These are phyloP conservation scores for Aristolochia contorta DNA, from an alignment of 164 flowering plant species.

Conservation along the genomic window DNA sequence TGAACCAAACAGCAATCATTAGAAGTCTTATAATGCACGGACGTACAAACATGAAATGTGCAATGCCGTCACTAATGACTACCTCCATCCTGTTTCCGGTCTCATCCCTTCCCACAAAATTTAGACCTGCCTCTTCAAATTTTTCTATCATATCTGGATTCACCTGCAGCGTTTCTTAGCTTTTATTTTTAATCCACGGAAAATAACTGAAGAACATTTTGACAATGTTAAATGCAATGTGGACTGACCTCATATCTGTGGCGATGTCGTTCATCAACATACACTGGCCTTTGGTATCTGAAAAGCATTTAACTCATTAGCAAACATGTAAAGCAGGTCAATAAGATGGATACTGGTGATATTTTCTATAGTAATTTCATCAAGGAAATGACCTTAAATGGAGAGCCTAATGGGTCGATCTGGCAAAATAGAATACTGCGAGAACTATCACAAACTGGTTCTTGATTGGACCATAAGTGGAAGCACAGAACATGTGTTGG, in stretches of 20 bases:
- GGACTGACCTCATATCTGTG: slow-evolving; percentile 85
- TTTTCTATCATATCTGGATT: slow-evolving; percentile 59
- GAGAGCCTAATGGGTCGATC: no score
- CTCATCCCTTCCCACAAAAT: slow-evolving; percentile 94
- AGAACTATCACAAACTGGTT: no score
- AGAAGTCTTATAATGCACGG: not conserved
- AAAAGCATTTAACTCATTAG: not conserved
- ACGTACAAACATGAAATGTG: not conserved
- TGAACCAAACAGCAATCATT: slow-evolving; percentile 1
- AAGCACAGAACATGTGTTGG: not conserved
- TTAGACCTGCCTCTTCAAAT: slow-evolving; percentile 71
- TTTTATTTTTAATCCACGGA: not conserved
- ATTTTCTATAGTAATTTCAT: not conserved
- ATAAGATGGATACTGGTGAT: not conserved
- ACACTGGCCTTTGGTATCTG: slow-evolving; percentile 56
- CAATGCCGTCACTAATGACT: not conserved
- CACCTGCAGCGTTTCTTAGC: slow-evolving; percentile 40
- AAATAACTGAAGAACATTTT: not conserved
- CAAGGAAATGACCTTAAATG: not conserved
- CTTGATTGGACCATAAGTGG: no score
- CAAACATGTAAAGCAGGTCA: not conserved
- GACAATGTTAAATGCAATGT: not conserved
- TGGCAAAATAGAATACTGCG: no score
- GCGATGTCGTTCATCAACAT: slow-evolving; percentile 93
- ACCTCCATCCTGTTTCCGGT: slow-evolving; percentile 93